A percentile compares a stretch with the other conserved stretches of the same genome.
phyloP scores from a whole-genome alignment of 2,329 filamentous ascomycete species.

The Pyrenophora graminea region DNA sequence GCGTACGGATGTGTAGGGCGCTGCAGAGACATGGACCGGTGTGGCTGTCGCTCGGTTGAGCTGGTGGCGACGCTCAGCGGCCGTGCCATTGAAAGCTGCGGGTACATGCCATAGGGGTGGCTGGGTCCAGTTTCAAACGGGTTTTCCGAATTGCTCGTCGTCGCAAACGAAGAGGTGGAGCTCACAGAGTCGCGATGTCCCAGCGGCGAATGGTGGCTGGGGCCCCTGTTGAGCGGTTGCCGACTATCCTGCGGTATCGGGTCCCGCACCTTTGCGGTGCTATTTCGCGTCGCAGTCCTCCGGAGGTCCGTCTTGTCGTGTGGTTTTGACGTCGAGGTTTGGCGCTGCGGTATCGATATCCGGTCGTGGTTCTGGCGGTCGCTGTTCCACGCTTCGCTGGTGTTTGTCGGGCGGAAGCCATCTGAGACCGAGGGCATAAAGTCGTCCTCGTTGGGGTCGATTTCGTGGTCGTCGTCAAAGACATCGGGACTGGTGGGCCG shows the following conservation, averaged over 20 bases:
- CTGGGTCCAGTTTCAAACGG: slow-evolving; percentile 77
- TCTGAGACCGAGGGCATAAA: slow-evolving; percentile 51
- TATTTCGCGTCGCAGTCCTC: slow-evolving; percentile 43
- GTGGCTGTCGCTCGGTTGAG: slow-evolving; percentile 65
- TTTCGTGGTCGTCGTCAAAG: slow-evolving; percentile 55
- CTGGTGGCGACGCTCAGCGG: slow-evolving; percentile 72
- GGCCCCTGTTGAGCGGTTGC: slow-evolving; percentile 25
- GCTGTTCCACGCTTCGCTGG: slow-evolving; percentile 22
- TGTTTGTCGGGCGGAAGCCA: slow-evolving; percentile 50
- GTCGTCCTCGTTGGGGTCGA: slow-evolving; percentile 48
- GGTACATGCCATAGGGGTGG: slow-evolving; percentile 84
- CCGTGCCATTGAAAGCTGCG: slow-evolving; percentile 63
- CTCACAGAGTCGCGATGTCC: slow-evolving; percentile 45
- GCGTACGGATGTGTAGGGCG: slow-evolving; percentile 83
- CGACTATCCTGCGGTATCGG: slow-evolving; percentile 29
- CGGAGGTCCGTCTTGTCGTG: slow-evolving; percentile 30
- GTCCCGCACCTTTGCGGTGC: slow-evolving; percentile 42
- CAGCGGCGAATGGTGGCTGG: slow-evolving; percentile 33
- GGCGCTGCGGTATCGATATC: slow-evolving; percentile 29
- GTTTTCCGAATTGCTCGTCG: slow-evolving; percentile 56
- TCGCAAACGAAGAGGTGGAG: slow-evolving; percentile 49
- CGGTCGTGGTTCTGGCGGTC: slow-evolving; percentile 33
- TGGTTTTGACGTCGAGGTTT: slow-evolving; percentile 27
- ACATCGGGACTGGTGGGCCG: slow-evolving; percentile 48
- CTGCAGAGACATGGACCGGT: slow-evolving; percentile 62